These are phyloP conservation scores for Eimeria zaria DNA, from an alignment of 169 alveolate species.

Conservation along the genomic window DNA sequence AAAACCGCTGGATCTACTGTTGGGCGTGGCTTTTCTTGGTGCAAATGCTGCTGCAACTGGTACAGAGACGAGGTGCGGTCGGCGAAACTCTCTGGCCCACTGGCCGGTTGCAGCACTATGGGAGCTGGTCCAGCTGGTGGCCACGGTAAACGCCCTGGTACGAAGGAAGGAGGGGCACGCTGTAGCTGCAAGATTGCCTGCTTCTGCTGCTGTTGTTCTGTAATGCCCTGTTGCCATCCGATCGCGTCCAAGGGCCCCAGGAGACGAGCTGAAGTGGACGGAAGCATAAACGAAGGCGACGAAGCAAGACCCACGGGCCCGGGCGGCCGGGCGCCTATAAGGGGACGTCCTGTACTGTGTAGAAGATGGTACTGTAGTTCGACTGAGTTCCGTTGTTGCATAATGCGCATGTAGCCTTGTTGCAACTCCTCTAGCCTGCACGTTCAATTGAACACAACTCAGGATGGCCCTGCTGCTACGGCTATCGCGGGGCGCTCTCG, in stretches of 20 bases:
- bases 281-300: conserved; percentile 75
- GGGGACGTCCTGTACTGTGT: conserved; percentile 74
- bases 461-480: not conserved
- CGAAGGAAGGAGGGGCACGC: not conserved
- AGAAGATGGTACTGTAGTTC: conserved; percentile 81
- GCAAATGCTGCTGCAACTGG: conserved; percentile 62
- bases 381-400: conserved; percentile 76
- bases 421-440: conserved; percentile 81
- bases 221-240: conserved; percentile 56
- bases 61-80: conserved; percentile 23
- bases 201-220: conserved; percentile 59
- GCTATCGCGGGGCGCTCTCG: not conserved
- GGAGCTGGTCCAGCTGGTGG: not conserved
- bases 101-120: conserved; percentile 1
- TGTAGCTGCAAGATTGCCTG: conserved; percentile 60
- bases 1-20: conserved; percentile 79
- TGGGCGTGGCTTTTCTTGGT: conserved; percentile 50
- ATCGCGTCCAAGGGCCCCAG: conserved; percentile 23
- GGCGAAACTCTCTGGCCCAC: conserved; percentile 17
- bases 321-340: conserved; percentile 26
- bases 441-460: not conserved
- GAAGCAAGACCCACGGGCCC: conserved; percentile 25
- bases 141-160: not conserved
- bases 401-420: conserved; percentile 71
- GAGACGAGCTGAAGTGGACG: conserved; percentile 65